Evolutionary conservation across 108 stramenopile genomes (phyloP).

Genomic region (Schizochytrium sp.): DNA sequence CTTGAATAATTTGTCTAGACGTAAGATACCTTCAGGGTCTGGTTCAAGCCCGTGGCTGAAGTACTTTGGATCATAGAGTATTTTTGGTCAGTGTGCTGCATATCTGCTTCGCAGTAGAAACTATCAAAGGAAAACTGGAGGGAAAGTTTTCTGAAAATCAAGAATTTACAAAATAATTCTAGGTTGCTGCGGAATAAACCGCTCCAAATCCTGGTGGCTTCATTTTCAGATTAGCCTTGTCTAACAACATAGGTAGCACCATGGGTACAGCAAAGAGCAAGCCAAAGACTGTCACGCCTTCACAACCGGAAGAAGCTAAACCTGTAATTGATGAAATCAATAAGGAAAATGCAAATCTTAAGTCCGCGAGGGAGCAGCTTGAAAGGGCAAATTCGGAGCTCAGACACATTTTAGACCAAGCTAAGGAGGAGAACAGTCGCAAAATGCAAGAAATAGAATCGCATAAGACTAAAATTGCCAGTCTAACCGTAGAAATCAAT

Average conservation of each 20-base stretch:
- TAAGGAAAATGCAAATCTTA: neutral
- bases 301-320: conserved; percentile 13
- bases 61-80: too few relatives aligned
- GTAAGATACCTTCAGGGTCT: too few relatives aligned
- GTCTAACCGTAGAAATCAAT: conserved; percentile 49
- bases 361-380: conserved; percentile 22
- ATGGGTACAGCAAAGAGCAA: neutral
- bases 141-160: too few relatives aligned
- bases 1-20: too few relatives aligned
- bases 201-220: too few relatives aligned
- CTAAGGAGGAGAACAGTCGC: conserved; percentile 48
- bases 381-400: conserved; percentile 48
- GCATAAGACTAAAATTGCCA: conserved; percentile 31
- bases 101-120: too few relatives aligned
- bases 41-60: too few relatives aligned
- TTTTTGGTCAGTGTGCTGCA: too few relatives aligned
- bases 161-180: too few relatives aligned
- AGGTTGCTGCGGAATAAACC: too few relatives aligned
- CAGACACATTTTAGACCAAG: conserved; percentile 15
- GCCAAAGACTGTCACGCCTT: neutral
- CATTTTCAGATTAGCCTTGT: too few relatives aligned
- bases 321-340: neutral
- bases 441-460: neutral
- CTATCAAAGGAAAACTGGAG: too few relatives aligned
- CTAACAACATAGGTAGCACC: neutral